These are phyloP conservation scores for Phyllachora maydis DNA, from an alignment of 2,329 filamentous ascomycete genomes.

Conservation along the genomic window DNA sequence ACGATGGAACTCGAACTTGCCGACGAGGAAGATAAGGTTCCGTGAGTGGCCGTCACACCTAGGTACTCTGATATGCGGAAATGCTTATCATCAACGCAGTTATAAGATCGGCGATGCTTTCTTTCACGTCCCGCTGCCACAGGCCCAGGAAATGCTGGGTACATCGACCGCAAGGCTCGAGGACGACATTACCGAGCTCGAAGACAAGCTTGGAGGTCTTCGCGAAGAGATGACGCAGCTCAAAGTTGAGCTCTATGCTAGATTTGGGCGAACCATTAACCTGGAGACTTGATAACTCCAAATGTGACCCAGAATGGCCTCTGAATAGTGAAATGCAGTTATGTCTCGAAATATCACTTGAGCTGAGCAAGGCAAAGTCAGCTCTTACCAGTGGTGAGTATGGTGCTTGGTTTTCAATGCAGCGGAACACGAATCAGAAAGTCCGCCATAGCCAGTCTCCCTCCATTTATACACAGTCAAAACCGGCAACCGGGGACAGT, in stretches of 20 bases:
- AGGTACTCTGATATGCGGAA: background rate
- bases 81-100: constrained; percentile 20
- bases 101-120: constrained; percentile 97
- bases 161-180: constrained; percentile 54
- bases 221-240: constrained; percentile 76
- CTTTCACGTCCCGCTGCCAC: constrained; percentile 62
- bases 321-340: too few species aligned
- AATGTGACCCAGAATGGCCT: too few species aligned
- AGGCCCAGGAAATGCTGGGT: constrained; percentile 72
- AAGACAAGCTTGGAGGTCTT: constrained; percentile 54
- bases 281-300: constrained; percentile 78
- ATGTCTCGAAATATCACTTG: too few species aligned
- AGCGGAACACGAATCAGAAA: too few species aligned
- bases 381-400: too few species aligned
- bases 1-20: constrained; percentile 80
- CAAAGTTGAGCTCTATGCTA: constrained; percentile 81
- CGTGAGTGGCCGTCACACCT: constrained; percentile 35
- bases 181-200: constrained; percentile 51
- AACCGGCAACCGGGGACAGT: too few species aligned
- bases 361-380: too few species aligned
- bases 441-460: too few species aligned
- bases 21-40: constrained; percentile 84
- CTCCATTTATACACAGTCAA: too few species aligned
- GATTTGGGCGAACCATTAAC: constrained; percentile 95
- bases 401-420: too few species aligned